Base-by-base conservation (phyloP, 441 rosid species). In the Pelargonium myrrhifolium region DNA sequence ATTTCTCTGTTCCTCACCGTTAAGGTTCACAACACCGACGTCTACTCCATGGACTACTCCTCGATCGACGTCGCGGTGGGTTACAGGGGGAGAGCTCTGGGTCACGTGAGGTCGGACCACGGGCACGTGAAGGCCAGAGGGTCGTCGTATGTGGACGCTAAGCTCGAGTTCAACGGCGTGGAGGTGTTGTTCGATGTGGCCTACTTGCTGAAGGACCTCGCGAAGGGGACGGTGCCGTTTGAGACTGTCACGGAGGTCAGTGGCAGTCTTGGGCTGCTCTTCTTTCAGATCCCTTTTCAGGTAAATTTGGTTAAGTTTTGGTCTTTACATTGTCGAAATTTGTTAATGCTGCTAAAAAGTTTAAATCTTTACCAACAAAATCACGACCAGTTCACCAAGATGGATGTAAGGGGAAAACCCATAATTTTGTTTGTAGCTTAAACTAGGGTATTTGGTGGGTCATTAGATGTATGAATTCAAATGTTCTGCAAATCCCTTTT, bases 81-180 rank as follows among this genome's bases (percentile, higher is more conserved):
- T 4, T 87, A 82, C 72, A 76, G 79, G 61, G 88, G 88, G 74
- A 80, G 75, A 72, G 72, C 69, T 75, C 75, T 85, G 53, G 89
- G 89, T 21, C 88, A 73, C 76, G 87, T 83, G 81, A 78, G 66
- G 65, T 81, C 84, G 4, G 65, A 79, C n/a, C 74, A 74, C 1
- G 89, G 88, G 0, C 92, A 75, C 66, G 86, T 87, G 69, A 72
- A 55, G 72, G 85, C 88, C 11, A 62, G 77, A 20, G 88, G 87
- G 39, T 79, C 82, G 67, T 82, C 89, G 40, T 78, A 68, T 45
- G 74, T 85, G 39, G 80, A 81, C 20, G 89, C 87, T 0, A 74
- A 71, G 73, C 76, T 87, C 65, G 77, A 81, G 67, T 70, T 87
- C 26, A 60, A 78, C 31, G 83, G 86, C 39, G 80, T 85, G 22